phyloP scores from a whole-genome alignment of 495 filamentous ascomycete species.

The Penicillium longicatenatum region DNA sequence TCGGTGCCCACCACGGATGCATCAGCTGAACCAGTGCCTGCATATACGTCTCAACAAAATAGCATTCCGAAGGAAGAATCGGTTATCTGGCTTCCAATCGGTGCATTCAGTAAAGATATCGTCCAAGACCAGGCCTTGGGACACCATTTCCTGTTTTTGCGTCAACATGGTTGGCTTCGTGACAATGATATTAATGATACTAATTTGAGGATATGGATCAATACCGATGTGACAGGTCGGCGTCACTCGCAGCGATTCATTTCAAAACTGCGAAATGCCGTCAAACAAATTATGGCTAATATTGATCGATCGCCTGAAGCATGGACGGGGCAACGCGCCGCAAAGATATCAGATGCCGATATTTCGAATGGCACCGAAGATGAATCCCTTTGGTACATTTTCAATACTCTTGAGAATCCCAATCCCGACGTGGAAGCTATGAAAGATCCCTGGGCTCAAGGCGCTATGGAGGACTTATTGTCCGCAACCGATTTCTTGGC shows the following conservation, averaged over 20 bases:
- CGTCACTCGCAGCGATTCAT: conserved; percentile 46
- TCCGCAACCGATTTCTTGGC: conserved; percentile 39
- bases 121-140: conserved; percentile 11
- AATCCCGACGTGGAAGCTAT: conserved; percentile 55
- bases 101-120: conserved; percentile 11
- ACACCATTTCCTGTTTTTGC: conserved; percentile 26
- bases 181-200: conserved; percentile 16
- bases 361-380: conserved; percentile 37
- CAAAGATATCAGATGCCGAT: conserved; percentile 6
- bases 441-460: conserved; percentile 53
- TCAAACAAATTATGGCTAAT: conserved; percentile 51
- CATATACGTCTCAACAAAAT: neutral
- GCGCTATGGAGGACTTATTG: conserved; percentile 66
- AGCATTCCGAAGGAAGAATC: neutral
- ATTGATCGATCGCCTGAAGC: conserved; percentile 57
- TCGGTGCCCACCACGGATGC: neutral
- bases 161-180: conserved; percentile 38
- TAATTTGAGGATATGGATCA: conserved; percentile 60
- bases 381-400: conserved; percentile 76
- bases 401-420: conserved; percentile 81
- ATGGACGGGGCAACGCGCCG: conserved; percentile 54
- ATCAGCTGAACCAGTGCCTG: neutral
- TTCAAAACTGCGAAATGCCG: conserved; percentile 41
- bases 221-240: conserved; percentile 67
- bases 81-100: conserved; percentile 15